Percentiles rank a stretch among this genome's conserved stretches.
Conservation (phyloP, 129 eudicot species). For the Scalesia atractyloides region DNA sequence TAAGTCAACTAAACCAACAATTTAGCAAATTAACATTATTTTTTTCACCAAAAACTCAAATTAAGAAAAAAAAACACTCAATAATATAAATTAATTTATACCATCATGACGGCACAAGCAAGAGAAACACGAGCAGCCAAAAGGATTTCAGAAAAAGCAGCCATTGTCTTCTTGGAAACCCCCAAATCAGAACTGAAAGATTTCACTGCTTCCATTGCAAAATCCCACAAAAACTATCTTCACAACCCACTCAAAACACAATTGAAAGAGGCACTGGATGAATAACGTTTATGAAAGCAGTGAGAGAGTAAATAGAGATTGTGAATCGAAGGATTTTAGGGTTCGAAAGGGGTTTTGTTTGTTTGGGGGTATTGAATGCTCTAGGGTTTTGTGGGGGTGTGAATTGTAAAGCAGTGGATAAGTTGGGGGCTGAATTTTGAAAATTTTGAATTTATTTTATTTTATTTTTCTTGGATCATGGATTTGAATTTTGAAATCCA, state of each 20-base stretch:
- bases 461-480: not conserved
- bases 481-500: not conserved
- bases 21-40: conserved; percentile 8
- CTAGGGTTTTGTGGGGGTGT: conserved; percentile 48
- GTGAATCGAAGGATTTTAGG: conserved; percentile 25
- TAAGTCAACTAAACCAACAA: conserved; percentile 14
- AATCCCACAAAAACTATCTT: conserved; percentile 9
- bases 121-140: conserved; percentile 69
- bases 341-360: conserved; percentile 49
- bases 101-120: conserved; percentile 58
- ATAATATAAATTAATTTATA: conserved; percentile 19
- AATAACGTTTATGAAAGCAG: conserved; percentile 16
- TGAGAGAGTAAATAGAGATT: conserved; percentile 11
- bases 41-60: not conserved
- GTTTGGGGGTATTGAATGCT: not conserved
- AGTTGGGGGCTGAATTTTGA: conserved; percentile 2
- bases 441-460: not conserved
- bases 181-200: conserved; percentile 36
- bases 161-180: conserved; percentile 32
- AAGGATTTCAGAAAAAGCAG: conserved; percentile 45
- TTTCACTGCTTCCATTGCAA: conserved; percentile 50
- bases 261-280: conserved; percentile 15
- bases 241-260: conserved; percentile 7
- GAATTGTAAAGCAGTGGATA: conserved; percentile 10
- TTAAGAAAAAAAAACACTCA: not conserved